These are phyloP conservation scores for Benincasa hispida DNA, from an alignment of 306 rosid species.

Conservation along the genomic window DNA sequence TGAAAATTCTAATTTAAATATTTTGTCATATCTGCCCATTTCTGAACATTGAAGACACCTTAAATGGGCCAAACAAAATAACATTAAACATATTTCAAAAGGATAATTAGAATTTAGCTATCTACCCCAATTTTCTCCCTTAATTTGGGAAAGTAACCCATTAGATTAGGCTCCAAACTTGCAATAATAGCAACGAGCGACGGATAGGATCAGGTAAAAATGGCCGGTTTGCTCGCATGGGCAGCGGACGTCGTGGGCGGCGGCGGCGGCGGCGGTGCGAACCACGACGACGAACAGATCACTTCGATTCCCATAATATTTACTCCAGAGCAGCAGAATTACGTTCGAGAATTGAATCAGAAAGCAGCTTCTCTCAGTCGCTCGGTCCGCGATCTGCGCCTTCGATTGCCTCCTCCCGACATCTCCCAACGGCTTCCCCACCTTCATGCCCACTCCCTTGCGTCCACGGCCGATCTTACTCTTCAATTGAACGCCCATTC, in stretches of 20 bases:
- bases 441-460: conserved; percentile 86
- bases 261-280: conserved; percentile 46
- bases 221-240: conserved; percentile 97
- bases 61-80: too few relatives aligned
- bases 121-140: too few relatives aligned
- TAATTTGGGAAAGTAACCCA: not conserved
- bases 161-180: not conserved
- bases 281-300: conserved; percentile 16
- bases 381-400: conserved; percentile 75
- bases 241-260: conserved; percentile 89
- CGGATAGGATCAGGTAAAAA: conserved; percentile 1
- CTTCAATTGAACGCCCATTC: conserved; percentile 48
- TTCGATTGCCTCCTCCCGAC: conserved; percentile 74
- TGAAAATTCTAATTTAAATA: too few relatives aligned
- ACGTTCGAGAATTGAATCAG: conserved; percentile 45
- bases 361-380: conserved; percentile 55
- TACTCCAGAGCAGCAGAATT: conserved; percentile 47
- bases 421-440: conserved; percentile 90
- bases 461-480: conserved; percentile 70
- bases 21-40: too few relatives aligned
- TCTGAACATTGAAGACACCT: too few relatives aligned
- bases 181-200: not conserved
- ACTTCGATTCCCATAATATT: conserved; percentile 43
- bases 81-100: too few relatives aligned
- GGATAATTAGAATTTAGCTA: too few relatives aligned